Base-by-base conservation (phyloP, 306 rosid genomes). In the Datisca glomerata region DNA sequence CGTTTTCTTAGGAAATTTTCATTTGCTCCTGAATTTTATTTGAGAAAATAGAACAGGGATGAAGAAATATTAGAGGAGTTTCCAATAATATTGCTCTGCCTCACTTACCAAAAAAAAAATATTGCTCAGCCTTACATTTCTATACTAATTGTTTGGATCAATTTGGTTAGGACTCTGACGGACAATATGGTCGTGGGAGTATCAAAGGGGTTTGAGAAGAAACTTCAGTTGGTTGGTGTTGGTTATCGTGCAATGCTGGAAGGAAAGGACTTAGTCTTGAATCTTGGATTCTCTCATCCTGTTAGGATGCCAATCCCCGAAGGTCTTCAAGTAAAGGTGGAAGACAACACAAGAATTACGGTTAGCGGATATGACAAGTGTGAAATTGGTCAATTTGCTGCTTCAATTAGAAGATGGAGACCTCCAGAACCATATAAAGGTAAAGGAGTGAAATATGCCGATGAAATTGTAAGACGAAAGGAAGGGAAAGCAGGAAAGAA, bases 361-460 rank as follows among this genome's bases (percentile, higher is more conserved):
- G 84, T 89, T 10, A 66, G 93, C 47, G 98, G 98, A 18, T 80
- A 74, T 60, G 86, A 84, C 61, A 89, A 84, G 47, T 63, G 91
- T 44, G 92, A 59, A 18, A 60, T 89, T 12, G 98, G 98, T 45
- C 93, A 89, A 63, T 84, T 84, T 73, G 95, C 95, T 57, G 95
- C 93, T 40, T 74, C 95, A 0, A 61, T 84, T 44, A 70, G 95
- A 67, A 74, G 63, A 66, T 89, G 98, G 93, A 80, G 98, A 59
- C 98, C 98, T 12, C 98, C 98, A 7, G 98, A 89, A 53, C 98
- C 98, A 14, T 89, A 89, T 60, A 89, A 89, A 53, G 98, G 98
- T 42, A 89, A 89, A 74, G 98, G 98, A 65, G 66, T 89, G 45
- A 89, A 78, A 75, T 89, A 89, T 69, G 93, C 93, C 12, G 95